phyloP scores from a whole-genome alignment of 192 early-diverging fungal genomes.

The Entomortierella parvispora region DNA sequence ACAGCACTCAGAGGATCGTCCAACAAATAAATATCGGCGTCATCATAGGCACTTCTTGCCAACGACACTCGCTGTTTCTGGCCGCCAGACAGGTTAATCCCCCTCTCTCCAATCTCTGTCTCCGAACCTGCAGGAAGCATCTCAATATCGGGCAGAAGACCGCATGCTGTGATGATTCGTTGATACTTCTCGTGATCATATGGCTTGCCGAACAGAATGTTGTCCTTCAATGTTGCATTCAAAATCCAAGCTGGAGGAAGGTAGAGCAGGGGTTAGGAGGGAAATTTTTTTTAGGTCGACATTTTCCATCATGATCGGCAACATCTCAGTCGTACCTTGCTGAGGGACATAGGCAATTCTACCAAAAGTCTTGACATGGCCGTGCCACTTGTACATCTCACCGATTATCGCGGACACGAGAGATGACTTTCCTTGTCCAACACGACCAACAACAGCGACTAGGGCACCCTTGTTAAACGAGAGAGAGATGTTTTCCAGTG shows the following conservation, averaged over 20 bases:
- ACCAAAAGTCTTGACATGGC: conserved; percentile 66
- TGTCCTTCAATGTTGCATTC: conserved; percentile 36
- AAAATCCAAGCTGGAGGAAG: conserved; percentile 41
- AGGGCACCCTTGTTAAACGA: conserved; percentile 51
- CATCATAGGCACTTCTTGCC: conserved; percentile 80
- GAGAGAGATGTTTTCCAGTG: conserved; percentile 52
- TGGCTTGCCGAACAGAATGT: conserved; percentile 53
- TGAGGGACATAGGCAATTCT: conserved; percentile 68
- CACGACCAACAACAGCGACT: conserved; percentile 70
- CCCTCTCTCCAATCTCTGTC: conserved; percentile 74
- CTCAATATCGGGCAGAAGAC: conserved; percentile 16
- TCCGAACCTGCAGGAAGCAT: conserved; percentile 34
- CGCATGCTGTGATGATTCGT: conserved; percentile 11
- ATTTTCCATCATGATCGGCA: too few relatives aligned
- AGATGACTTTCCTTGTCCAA: conserved; percentile 84
- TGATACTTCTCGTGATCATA: conserved; percentile 14
- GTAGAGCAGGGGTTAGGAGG: too few relatives aligned
- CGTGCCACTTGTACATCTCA: conserved; percentile 76
- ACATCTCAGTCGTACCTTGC: too few relatives aligned
- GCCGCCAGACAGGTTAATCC: conserved; percentile 72
- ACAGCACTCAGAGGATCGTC: conserved; percentile 86
- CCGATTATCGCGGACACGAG: conserved; percentile 78
- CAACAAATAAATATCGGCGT: conserved; percentile 74
- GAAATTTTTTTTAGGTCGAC: too few relatives aligned
- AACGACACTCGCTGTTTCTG: conserved; percentile 82